Conservation (phyloP, 2,329 filamentous ascomycete genomes). For the Penicillium sp. region DNA sequence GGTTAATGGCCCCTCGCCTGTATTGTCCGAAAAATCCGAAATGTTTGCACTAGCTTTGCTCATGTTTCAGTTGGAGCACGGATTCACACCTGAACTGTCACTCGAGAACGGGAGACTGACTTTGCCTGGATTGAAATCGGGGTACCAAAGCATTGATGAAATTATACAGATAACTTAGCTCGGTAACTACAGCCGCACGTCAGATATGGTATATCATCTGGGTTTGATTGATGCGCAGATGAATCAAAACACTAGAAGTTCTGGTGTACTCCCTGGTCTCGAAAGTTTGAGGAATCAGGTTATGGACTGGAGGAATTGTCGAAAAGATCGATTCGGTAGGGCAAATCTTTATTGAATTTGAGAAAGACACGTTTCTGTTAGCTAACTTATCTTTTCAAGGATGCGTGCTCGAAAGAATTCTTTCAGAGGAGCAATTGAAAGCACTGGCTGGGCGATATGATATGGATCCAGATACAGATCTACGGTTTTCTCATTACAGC, state of each 20-base stretch:
- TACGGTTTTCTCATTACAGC: no score
- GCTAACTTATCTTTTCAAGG: slow-evolving; percentile 17
- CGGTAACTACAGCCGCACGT: neutral
- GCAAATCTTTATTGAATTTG: neutral
- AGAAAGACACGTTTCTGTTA: neutral
- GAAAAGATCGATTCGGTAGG: neutral
- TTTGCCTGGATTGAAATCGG: neutral
- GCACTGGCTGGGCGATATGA: slow-evolving; percentile 17
- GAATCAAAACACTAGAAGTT: neutral
- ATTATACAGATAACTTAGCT: neutral
- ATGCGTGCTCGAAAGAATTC: slow-evolving; percentile 23
- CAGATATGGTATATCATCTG: slow-evolving; percentile 1
- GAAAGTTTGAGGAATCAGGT: neutral
- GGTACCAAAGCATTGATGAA: neutral
- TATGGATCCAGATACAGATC: no score
- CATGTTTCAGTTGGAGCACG: slow-evolving; percentile 32
- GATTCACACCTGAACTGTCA: slow-evolving; percentile 24
- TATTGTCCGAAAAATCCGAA: slow-evolving; percentile 32
- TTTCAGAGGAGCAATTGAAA: slow-evolving; percentile 23
- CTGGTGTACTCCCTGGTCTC: neutral
- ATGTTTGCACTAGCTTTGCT: slow-evolving; percentile 35
- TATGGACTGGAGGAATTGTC: neutral
- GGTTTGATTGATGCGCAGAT: neutral
- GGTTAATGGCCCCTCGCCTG: slow-evolving; percentile 28
- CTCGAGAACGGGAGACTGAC: slow-evolving; percentile 17